Percentiles rank a stretch among this genome's conserved stretches.
These are phyloP conservation scores for Calonectria fujianensis DNA, from an alignment of 2,329 filamentous ascomycete genomes.

Conservation along the genomic window DNA sequence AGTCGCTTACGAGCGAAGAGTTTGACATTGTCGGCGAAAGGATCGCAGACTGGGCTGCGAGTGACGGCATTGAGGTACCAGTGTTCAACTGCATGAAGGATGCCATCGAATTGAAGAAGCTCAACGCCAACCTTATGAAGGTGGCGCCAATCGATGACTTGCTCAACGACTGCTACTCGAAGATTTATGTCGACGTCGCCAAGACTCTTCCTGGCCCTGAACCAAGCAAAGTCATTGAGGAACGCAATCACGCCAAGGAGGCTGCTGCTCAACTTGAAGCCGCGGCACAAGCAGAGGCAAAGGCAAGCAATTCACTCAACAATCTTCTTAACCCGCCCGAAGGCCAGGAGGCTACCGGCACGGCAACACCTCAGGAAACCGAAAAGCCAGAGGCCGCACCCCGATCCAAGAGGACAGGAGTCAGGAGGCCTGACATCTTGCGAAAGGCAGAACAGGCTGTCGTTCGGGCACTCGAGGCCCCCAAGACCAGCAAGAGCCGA, in stretches of 20 bases:
- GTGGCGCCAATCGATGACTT: constrained; percentile 90
- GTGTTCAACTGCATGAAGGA: constrained; percentile 75
- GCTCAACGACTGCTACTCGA: constrained; percentile 92
- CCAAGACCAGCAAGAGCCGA: constrained; percentile 69
- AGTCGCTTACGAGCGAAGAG: constrained; percentile 71
- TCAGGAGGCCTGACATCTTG: constrained; percentile 75
- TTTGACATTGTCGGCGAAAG: constrained; percentile 75
- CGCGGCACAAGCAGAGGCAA: constrained; percentile 58
- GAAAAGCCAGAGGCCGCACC: constrained; percentile 65
- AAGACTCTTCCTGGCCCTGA: constrained; percentile 73
- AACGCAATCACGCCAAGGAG: constrained; percentile 65
- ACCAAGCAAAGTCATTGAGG: constrained; percentile 68
- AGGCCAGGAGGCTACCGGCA: constrained; percentile 61
- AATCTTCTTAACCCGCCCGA: constrained; percentile 66
- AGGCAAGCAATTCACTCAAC: constrained; percentile 61
- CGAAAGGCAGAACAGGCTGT: constrained; percentile 78
- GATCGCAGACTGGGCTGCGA: constrained; percentile 73
- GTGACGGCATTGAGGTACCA: constrained; percentile 60
- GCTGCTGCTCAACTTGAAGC: constrained; percentile 62
- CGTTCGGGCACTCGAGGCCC: constrained; percentile 68
- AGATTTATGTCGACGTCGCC: constrained; percentile 81
- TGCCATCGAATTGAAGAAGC: constrained; percentile 76
- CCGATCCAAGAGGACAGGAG: constrained; percentile 65
- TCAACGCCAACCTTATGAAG: constrained; percentile 93
- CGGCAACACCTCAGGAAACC: constrained; percentile 60